phyloP scores from a whole-genome alignment of 352 stramenopile species.

The Globisporangium carolinianum region DNA sequence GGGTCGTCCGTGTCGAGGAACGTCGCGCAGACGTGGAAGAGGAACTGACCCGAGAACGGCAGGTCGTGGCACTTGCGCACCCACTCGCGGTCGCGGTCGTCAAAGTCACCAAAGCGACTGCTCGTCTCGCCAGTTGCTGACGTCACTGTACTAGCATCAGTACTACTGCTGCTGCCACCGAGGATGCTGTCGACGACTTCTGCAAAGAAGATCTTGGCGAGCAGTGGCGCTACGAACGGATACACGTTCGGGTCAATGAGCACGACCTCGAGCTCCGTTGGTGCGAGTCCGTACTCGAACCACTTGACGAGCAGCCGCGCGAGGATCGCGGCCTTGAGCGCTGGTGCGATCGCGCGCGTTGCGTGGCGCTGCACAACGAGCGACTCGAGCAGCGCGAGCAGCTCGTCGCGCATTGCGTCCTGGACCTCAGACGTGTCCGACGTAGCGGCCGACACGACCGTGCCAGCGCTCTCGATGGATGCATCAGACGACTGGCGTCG shows the following conservation, averaged over 20 bases:
- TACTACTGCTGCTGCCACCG: slow-evolving; percentile 2
- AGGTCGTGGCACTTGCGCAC: slow-evolving; percentile 66
- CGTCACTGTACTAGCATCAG: not conserved
- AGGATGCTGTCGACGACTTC: slow-evolving; percentile 54
- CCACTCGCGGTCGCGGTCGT: slow-evolving; percentile 76
- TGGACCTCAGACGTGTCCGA: slow-evolving; percentile 42
- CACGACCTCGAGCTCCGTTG: slow-evolving; percentile 52
- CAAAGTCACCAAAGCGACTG: slow-evolving; percentile 21
- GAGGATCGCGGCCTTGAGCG: slow-evolving; percentile 60
- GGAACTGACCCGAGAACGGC: slow-evolving; percentile 72
- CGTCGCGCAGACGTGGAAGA: slow-evolving; percentile 66
- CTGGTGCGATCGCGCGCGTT: slow-evolving; percentile 20
- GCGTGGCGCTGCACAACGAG: slow-evolving; percentile 47
- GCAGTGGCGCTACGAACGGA: slow-evolving; percentile 40
- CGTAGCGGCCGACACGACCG: slow-evolving; percentile 8
- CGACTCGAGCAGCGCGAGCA: slow-evolving; percentile 51
- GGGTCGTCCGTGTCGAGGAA: slow-evolving; percentile 35
- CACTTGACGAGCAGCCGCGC: slow-evolving; percentile 78
- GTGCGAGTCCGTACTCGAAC: slow-evolving; percentile 66
- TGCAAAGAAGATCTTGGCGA: slow-evolving; percentile 74
- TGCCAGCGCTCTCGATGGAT: slow-evolving; percentile 20
- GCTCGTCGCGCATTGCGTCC: slow-evolving; percentile 50
- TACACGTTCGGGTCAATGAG: slow-evolving; percentile 60
- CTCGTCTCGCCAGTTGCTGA: not conserved
- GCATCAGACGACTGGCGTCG: slow-evolving; percentile 22